Conservation (phyloP, 1,284 basidiomycete species). For the Leccinum colubrinum region DNA sequence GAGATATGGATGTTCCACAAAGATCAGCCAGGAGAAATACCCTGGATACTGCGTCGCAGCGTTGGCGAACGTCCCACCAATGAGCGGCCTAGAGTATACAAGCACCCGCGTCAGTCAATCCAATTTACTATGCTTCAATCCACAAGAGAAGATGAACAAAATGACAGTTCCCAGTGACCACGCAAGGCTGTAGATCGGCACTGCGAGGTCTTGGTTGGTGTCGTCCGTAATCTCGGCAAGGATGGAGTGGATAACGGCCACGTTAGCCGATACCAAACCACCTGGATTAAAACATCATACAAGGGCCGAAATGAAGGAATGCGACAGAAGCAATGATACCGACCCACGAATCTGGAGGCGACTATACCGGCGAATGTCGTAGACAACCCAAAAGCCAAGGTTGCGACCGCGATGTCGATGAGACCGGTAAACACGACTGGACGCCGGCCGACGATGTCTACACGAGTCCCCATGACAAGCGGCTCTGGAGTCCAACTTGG, state of each 20-base stretch:
- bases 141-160: constrained; percentile 10
- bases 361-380: constrained; percentile 42
- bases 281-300: constrained; percentile 27
- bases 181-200: constrained; percentile 38
- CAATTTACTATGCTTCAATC: background rate
- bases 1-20: constrained; percentile 23
- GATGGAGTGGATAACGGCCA: constrained; percentile 49
- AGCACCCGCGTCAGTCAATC: background rate
- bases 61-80: constrained; percentile 22
- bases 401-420: constrained; percentile 51
- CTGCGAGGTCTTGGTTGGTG: constrained; percentile 59
- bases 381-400: constrained; percentile 53
- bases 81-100: constrained; percentile 13
- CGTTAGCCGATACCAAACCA: constrained; percentile 57
- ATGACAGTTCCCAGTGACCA: constrained; percentile 21
- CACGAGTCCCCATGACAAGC: background rate
- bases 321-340: constrained; percentile 36
- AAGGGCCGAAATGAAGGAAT: constrained; percentile 12
- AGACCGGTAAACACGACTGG: constrained; percentile 57
- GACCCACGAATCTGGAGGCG: constrained; percentile 19
- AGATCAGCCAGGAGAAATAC: constrained; percentile 18
- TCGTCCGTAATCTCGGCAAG: constrained; percentile 61
- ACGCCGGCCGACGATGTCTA: constrained; percentile 54
- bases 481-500: background rate
- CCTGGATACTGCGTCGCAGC: constrained; percentile 17